Percentiles rank a stretch among this genome's conserved stretches.
phyloP scores from a whole-genome alignment of 495 filamentous ascomycete species.

The Neurospora africana region DNA sequence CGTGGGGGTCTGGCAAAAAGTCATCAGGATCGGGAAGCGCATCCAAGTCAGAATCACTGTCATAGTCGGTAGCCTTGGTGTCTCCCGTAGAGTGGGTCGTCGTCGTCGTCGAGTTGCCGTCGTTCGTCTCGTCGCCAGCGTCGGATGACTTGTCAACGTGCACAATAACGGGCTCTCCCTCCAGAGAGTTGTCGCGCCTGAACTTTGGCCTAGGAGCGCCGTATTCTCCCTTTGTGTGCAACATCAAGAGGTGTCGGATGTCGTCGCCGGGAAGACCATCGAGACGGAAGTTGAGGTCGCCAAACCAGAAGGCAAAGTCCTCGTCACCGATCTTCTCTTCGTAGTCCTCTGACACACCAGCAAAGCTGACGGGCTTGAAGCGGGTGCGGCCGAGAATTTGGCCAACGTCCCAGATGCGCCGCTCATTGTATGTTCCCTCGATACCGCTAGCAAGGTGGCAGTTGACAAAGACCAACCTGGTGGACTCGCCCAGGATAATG shows the following conservation, averaged over 20 bases:
- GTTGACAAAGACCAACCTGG: slow-evolving; percentile 79
- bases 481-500: slow-evolving; percentile 81
- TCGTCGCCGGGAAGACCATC: slow-evolving; percentile 83
- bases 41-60: slow-evolving; percentile 24
- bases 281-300: slow-evolving; percentile 91
- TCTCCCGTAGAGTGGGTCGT: neutral
- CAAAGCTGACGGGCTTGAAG: slow-evolving; percentile 59
- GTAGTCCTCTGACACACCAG: slow-evolving; percentile 41
- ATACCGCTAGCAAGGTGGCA: slow-evolving; percentile 80
- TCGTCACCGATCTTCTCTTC: slow-evolving; percentile 73
- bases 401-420: slow-evolving; percentile 79
- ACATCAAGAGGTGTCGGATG: slow-evolving; percentile 71
- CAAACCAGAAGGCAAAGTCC: slow-evolving; percentile 93
- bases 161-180: slow-evolving; percentile 34
- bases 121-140: slow-evolving; percentile 21
- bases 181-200: slow-evolving; percentile 22
- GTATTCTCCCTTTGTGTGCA: slow-evolving; percentile 73
- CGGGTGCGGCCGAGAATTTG: slow-evolving; percentile 64
- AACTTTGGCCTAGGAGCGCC: slow-evolving; percentile 35
- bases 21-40: slow-evolving; percentile 43
- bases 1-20: slow-evolving; percentile 39
- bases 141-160: slow-evolving; percentile 15
- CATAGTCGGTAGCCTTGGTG: slow-evolving; percentile 12
- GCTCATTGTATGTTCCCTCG: slow-evolving; percentile 64
- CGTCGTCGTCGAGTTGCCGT: slow-evolving; percentile 7